Base-by-base conservation (phyloP, 176 grass and related monocot species). In the Oryza punctata region DNA sequence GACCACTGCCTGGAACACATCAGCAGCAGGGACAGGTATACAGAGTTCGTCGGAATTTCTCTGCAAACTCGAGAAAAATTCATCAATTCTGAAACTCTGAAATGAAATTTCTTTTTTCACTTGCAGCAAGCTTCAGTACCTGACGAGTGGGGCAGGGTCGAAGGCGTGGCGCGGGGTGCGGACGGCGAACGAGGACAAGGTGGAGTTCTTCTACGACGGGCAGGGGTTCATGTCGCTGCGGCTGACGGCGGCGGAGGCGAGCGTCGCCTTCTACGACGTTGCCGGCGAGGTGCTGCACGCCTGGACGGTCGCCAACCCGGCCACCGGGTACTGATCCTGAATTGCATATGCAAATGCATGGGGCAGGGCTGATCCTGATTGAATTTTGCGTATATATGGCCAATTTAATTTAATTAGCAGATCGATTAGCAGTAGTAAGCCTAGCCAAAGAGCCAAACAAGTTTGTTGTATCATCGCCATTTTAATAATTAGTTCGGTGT, bases 1-100 rank as follows among this genome's bases (percentile, higher is more conserved):
- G 94, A 93, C 32, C 94, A 89, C 66, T 93, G 91, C 89, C 87
- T 97, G 0, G 78, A 93, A 81, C 94, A 89, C 43, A 93, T 91
- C 83, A 97, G 94, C 47, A 97, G 91, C 45, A 89, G 82, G 16
- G 87, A 93, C 91, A 97, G 94, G 94, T n/a, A n/a, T 96, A 37
- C 12, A 50, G 13, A 0, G 19, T 47, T 6, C 4, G 10, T 27
- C 26, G 41, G 16, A 12, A 44, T 44, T 14, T 12, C 11, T 46
- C 12, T 46, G 1, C 18, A 45, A 61, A 77, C 12, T 21, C 35
- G 11, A 47, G 0, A n/a, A 35, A 26, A 28, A 28, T 2, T 29
- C 32, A 9, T 12, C 61, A 8, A 57, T 1, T 21, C 50, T 57
- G 50, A 8, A 19, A 19, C 18, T 57, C 50, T 57, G 50, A 57